Percentiles rank a stretch among this genome's conserved stretches.
Conservation (phyloP, 345 rosid genomes). For the Abelmoschus esculentus region DNA sequence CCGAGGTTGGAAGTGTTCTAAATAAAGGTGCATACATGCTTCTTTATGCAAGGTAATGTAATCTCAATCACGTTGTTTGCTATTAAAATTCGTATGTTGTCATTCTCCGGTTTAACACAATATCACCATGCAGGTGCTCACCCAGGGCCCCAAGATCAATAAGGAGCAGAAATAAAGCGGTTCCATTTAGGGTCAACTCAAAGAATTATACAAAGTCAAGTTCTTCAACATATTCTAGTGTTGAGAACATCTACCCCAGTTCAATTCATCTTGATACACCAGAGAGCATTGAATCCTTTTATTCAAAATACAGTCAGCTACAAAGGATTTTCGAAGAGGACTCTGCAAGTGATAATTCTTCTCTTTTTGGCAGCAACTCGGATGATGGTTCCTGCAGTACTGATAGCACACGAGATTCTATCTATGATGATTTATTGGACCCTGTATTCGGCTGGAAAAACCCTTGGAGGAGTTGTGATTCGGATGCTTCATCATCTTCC, state of each 20-base stretch:
- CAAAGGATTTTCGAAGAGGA: conserved; percentile 68
- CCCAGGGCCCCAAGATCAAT: conserved; percentile 59
- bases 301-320: conserved; percentile 49
- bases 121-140: conserved; percentile 48
- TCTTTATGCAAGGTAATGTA: conserved; percentile 70
- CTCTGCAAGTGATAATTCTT: conserved; percentile 77
- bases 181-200: conserved; percentile 20
- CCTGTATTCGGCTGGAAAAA: conserved; percentile 49
- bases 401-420: conserved; percentile 60
- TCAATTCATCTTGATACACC: conserved; percentile 26
- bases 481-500: conserved; percentile 51
- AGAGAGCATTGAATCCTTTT: conserved; percentile 51
- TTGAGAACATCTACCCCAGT: conserved; percentile 21
- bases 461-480: conserved; percentile 45
- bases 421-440: conserved; percentile 77
- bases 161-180: conserved; percentile 29
- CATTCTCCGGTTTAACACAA: conserved; percentile 9
- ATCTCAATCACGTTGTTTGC: conserved; percentile 3
- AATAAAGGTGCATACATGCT: conserved; percentile 79
- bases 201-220: conserved; percentile 27
- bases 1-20: conserved; percentile 62
- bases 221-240: conserved; percentile 22
- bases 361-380: conserved; percentile 73
- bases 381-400: conserved; percentile 90
- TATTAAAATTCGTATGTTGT: background rate